Evolutionary conservation across 2,329 filamentous ascomycete species (phyloP), one percentile per base, ranked within the genome.

Genomic region (Sporothrix sp.): DNA sequence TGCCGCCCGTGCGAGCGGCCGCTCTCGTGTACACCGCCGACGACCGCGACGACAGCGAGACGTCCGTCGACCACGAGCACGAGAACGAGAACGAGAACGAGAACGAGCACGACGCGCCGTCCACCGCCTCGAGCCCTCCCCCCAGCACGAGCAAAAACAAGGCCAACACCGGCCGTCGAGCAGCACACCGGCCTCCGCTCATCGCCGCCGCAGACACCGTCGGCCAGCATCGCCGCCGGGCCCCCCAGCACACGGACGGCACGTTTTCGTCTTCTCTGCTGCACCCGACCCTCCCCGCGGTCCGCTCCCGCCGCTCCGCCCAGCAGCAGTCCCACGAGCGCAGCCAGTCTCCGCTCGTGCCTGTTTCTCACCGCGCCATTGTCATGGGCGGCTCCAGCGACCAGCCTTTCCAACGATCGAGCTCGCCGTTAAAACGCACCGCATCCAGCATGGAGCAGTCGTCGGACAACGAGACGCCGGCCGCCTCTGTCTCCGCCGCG

Each of bases 371-470:
- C 58, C 71, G 75, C 56, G 73, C 70, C 58, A 72, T 81, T 54
- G 78, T 81, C 53, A 81, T 82, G 75, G 76, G 76, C 56, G 78
- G 74, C 57, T 75, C 78, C 64, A 69, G 73, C 57, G 76, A 82
- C 55, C 39, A 38, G 20, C 61, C 72, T 21, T 71, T 75, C 52
- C 74, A 81, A 39, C 73, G 80, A 58, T 80, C 80, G 18, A 82
- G 79, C 25, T 84, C 80, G 18, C 80, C 80, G 7, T 65, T 83
- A 51, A 84, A 84, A 66, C 72, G 80, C 60, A 73, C 75, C 56
- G 79, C 79, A 32, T 81, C 76, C 53, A 80, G 75, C 61, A 79
- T 81, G 76, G 75, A 79, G 48, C 71, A 53, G 21, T 23, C 21
- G 14, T 35, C 47, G 16, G 46, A 46, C 20, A 47, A 18, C n/a